Evolutionary conservation across 805 yeast genomes (phyloP).

Genomic region (Wickerhamiella brachini): DNA sequence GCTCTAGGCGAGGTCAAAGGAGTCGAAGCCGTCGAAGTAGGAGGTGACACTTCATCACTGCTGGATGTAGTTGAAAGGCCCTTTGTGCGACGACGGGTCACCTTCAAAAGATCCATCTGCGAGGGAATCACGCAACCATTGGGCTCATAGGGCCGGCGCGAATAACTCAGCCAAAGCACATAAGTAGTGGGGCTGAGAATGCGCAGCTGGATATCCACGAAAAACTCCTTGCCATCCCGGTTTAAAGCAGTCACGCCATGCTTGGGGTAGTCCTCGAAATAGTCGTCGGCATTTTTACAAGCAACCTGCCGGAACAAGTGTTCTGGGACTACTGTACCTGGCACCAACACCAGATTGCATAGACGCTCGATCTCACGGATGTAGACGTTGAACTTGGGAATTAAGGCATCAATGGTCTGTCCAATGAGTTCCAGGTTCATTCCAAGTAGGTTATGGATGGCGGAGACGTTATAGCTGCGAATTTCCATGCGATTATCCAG

Average conservation of each 20-base stretch:
- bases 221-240: conserved; percentile 49
- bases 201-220: conserved; percentile 69
- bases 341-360: conserved; percentile 22
- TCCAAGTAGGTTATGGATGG: conserved; percentile 13
- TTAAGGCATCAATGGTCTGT: conserved; percentile 7
- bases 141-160: conserved; percentile 27
- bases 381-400: conserved; percentile 24
- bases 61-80: conserved; percentile 1
- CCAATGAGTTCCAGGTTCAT: conserved; percentile 6
- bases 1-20: background rate
- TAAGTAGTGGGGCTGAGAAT: conserved; percentile 45
- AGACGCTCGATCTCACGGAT: conserved; percentile 28
- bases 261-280: conserved; percentile 8
- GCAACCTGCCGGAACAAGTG: conserved; percentile 62
- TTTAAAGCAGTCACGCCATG: conserved; percentile 38
- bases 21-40: background rate
- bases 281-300: conserved; percentile 27
- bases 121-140: conserved; percentile 32
- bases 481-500: conserved; percentile 38
- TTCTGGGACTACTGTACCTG: conserved; percentile 80
- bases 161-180: conserved; percentile 74
- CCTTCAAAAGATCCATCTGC: conserved; percentile 28
- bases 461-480: conserved; percentile 21
- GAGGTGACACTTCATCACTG: conserved; percentile 5
- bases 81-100: background rate